phyloP scores from a whole-genome alignment of 306 rosid genomes.

The Prunus mongolica region DNA sequence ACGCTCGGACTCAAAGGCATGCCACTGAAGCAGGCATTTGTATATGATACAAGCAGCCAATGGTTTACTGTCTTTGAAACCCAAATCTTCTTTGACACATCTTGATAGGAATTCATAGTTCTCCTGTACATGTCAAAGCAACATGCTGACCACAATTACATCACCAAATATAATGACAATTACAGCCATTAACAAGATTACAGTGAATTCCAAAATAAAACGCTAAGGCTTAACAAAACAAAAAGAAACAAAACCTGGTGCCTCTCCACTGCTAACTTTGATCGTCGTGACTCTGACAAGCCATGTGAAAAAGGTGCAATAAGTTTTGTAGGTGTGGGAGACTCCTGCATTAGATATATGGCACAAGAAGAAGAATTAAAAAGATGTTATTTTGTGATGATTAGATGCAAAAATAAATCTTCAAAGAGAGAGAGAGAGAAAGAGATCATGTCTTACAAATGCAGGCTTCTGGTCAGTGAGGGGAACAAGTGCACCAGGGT shows the following conservation, averaged over 20 bases:
- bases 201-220: constrained; percentile 4
- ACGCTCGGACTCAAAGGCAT: constrained; percentile 92
- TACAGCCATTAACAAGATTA: constrained; percentile 1
- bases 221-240: background rate
- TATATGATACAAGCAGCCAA: constrained; percentile 81
- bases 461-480: constrained; percentile 53
- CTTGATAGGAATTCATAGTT: constrained; percentile 80
- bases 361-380: constrained; percentile 1
- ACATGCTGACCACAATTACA: background rate
- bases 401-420: constrained; percentile 12
- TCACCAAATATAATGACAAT: background rate
- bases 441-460: constrained; percentile 49
- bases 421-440: background rate
- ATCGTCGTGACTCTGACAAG: constrained; percentile 73
- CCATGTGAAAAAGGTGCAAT: constrained; percentile 49
- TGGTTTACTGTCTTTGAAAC: constrained; percentile 84
- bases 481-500: constrained; percentile 48
- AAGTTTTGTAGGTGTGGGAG: constrained; percentile 86
- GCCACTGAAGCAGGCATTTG: constrained; percentile 97
- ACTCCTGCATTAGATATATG: constrained; percentile 55
- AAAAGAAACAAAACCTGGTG: constrained; percentile 60
- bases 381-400: background rate
- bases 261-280: constrained; percentile 69
- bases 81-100: constrained; percentile 82
- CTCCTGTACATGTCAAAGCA: constrained; percentile 53